These are phyloP conservation scores for Aspergillus nidulans DNA, from an alignment of 495 filamentous ascomycete species.

Conservation along the genomic window DNA sequence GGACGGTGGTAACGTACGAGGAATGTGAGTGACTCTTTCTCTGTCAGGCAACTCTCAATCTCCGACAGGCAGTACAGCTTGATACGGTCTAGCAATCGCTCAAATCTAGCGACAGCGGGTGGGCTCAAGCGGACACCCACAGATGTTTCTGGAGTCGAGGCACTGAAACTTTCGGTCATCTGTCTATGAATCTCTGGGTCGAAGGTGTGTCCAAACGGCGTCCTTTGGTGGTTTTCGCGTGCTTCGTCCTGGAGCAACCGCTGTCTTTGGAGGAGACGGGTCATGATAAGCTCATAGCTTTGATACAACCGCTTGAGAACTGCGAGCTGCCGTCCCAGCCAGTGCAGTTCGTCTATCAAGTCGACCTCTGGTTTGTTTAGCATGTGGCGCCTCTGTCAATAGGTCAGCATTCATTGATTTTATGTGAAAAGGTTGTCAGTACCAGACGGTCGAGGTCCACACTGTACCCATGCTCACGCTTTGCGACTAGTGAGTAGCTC, in stretches of 20 bases:
- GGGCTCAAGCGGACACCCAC: slow-evolving; percentile 58
- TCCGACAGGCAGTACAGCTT: slow-evolving; percentile 75
- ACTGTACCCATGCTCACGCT: slow-evolving; percentile 58
- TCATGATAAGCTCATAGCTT: slow-evolving; percentile 74
- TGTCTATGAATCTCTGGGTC: slow-evolving; percentile 29
- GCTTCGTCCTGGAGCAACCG: slow-evolving; percentile 38
- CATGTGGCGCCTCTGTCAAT: slow-evolving; percentile 51
- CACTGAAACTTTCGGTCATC: slow-evolving; percentile 23
- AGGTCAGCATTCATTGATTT: not conserved
- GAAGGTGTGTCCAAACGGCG: slow-evolving; percentile 24
- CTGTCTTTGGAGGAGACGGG: slow-evolving; percentile 59
- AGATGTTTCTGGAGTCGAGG: slow-evolving; percentile 23
- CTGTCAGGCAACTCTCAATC: slow-evolving; percentile 71
- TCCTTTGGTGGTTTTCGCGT: slow-evolving; percentile 18
- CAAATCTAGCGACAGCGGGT: slow-evolving; percentile 67
- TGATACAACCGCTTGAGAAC: slow-evolving; percentile 72
- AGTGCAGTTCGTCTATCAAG: slow-evolving; percentile 68
- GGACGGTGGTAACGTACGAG: slow-evolving; percentile 43
- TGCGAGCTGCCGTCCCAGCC: slow-evolving; percentile 61
- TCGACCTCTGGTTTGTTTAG: slow-evolving; percentile 53
- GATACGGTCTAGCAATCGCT: slow-evolving; percentile 70
- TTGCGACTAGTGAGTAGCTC: slow-evolving; percentile 59
- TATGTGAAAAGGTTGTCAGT: slow-evolving; percentile 13
- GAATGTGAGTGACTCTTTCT: slow-evolving; percentile 73
- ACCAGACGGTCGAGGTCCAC: slow-evolving; percentile 54